Percentiles rank a stretch among this genome's conserved stretches.
Conservation (phyloP, 306 rosid species). For the Trifolium fragiferum region DNA sequence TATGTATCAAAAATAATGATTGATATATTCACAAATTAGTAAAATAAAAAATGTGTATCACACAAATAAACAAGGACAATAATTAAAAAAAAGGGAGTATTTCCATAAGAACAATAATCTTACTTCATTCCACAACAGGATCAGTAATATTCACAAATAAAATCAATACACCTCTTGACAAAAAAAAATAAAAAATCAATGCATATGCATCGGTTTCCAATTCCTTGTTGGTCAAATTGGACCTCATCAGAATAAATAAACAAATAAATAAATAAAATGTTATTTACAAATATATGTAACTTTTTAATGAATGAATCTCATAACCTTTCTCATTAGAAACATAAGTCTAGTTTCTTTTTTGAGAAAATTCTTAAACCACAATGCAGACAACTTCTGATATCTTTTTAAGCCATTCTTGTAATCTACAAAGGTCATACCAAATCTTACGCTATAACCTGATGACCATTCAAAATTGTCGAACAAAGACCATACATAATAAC, state of each 20-base stretch:
- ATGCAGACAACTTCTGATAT: slow-evolving; percentile 54
- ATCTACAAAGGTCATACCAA: slow-evolving; percentile 61
- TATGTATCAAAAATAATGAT: too few species aligned
- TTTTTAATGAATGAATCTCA: neutral
- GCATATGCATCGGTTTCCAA: neutral
- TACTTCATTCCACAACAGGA: neutral
- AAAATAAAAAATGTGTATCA: too few species aligned
- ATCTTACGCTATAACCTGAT: slow-evolving; percentile 47
- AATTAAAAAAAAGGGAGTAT: too few species aligned
- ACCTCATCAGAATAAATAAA: slow-evolving; percentile 8
- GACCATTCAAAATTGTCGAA: slow-evolving; percentile 72
- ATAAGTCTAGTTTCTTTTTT: slow-evolving; percentile 9
- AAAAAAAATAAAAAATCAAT: too few species aligned
- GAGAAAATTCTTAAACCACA: slow-evolving; percentile 61
- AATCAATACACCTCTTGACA: neutral
- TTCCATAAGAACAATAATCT: too few species aligned
- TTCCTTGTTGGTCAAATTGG: neutral
- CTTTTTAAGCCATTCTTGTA: slow-evolving; percentile 50
- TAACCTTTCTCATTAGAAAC: neutral
- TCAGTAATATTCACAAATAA: neutral
- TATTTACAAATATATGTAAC: neutral
- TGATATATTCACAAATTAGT: too few species aligned
- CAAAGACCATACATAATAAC: slow-evolving; percentile 70
- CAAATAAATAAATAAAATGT: neutral
- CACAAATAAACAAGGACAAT: too few species aligned